phyloP scores from a whole-genome alignment of 2,329 filamentous ascomycete genomes.

The Ophiostoma triangulosporum region DNA sequence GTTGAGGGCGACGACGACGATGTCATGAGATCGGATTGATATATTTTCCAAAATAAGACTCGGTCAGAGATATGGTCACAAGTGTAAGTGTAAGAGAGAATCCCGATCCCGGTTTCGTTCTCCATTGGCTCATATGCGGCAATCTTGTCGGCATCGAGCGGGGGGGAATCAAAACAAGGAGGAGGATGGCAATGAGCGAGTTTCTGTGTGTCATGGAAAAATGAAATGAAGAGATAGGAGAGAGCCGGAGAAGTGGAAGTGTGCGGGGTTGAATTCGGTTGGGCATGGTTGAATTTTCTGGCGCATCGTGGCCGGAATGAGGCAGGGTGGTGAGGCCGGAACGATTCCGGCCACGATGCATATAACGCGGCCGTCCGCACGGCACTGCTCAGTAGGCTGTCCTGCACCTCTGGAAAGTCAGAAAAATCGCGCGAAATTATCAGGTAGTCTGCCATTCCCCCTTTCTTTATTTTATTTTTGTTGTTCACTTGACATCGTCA shows the following conservation, averaged over 20 bases:
- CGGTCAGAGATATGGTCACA: not conserved
- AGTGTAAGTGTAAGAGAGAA: too few species aligned
- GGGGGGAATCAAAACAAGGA: not conserved
- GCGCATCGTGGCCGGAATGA: constrained; percentile 3
- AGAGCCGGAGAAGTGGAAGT: not conserved
- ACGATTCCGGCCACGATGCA: constrained; percentile 4
- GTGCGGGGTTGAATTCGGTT: not conserved
- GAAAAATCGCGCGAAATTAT: not conserved
- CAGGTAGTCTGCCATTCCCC: not conserved
- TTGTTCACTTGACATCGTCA: not conserved
- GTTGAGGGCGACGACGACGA: not conserved
- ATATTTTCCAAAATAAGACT: not conserved
- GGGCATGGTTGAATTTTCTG: not conserved
- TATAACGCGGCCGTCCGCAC: constrained; percentile 2
- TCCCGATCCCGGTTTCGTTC: too few species aligned
- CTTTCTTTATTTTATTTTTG: not conserved
- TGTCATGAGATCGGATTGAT: not conserved
- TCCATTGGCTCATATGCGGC: too few species aligned
- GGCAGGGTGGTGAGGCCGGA: constrained; percentile 1
- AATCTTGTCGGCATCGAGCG: not conserved
- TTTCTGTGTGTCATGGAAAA: constrained; percentile 6
- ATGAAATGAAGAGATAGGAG: too few species aligned
- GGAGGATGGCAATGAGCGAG: not conserved
- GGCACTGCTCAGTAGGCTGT: not conserved
- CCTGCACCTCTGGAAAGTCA: not conserved